A percentile compares a stretch with the other conserved stretches of the same genome.
phyloP scores from a whole-genome alignment of 2,329 filamentous ascomycete species.

The Alternaria novae-zelandiae region DNA sequence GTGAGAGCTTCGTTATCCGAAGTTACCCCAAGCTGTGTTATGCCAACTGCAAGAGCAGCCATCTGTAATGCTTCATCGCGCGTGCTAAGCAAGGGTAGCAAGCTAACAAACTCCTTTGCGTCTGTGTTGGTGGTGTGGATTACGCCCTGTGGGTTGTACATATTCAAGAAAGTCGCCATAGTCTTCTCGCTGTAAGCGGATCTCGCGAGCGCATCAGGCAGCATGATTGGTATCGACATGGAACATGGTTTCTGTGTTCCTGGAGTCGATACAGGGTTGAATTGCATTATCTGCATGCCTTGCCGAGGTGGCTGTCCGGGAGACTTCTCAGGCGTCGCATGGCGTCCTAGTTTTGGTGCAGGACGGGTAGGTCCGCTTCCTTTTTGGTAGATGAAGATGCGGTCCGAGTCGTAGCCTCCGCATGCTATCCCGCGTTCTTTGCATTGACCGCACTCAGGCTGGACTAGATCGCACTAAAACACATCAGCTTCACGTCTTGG shows the following conservation, averaged over 20 bases:
- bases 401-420: constrained; percentile 68
- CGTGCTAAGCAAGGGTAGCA: constrained; percentile 26
- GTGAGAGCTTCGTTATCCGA: constrained; percentile 21
- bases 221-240: constrained; percentile 3
- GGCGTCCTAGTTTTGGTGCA: neutral
- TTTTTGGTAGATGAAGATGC: constrained; percentile 62
- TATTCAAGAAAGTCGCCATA: constrained; percentile 27
- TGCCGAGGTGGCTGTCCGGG: constrained; percentile 6
- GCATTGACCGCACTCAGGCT: constrained; percentile 67
- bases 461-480: constrained; percentile 65
- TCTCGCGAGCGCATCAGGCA: constrained; percentile 20
- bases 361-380: neutral
- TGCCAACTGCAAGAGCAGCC: constrained; percentile 32
- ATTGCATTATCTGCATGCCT: neutral
- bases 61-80: constrained; percentile 32
- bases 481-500: neutral
- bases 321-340: neutral
- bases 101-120: constrained; percentile 17
- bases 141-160: constrained; percentile 25
- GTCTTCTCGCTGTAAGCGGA: constrained; percentile 33
- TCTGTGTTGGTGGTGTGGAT: constrained; percentile 7
- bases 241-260: neutral
- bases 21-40: constrained; percentile 29
- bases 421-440: constrained; percentile 63
- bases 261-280: neutral